Evolutionary conservation across 768 basidiomycete genomes (phyloP), one percentile per base, ranked within the genome.

Genomic region (Serendipita sp.): DNA sequence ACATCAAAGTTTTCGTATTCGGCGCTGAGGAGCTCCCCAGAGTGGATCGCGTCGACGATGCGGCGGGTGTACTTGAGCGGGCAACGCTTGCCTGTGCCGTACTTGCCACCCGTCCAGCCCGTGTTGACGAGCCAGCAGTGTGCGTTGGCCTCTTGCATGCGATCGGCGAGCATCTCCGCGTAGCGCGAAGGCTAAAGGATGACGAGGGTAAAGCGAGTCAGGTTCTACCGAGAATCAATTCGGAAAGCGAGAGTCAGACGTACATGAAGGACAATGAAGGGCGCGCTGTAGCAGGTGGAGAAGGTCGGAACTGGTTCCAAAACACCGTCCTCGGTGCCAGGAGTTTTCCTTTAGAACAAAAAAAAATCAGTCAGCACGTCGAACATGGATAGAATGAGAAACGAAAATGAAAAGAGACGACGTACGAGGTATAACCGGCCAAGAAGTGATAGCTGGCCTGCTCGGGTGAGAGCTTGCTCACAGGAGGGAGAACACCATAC

Each of bases 81-180:
- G 82, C 95, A 99, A 66, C 95, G 90, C 76, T 88, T 90, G 68
- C 94, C 95, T 16, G 77, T 76, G 53, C 95, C 95, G 73, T 83
- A 99, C 74, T 90, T 91, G 73, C 95, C 95, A 62, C 90, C 86
- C 61, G 90, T 87, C 90, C 90, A 94, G 65, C 90, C 95, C 2
- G 95, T 99, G 85, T 99, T 98, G 82, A 99, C 88, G 71, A 98
- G 80, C 91, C 92, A 99, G 79, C 94, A 96, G 74, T 92, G 75
- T 68, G 93, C 92, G 62, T 89, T 81, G 77, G 88, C 79, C 74
- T 84, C 82, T 63, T 84, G 75, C 94, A 99, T 98, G 69, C 88
- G 84, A 67, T 90, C 86, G 0, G 95, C 92, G 67, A 99, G 80
- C 96, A 99, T 99, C 74, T 86, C 81, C 43, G 96, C 95, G 74